Evolutionary conservation across 805 yeast species (phyloP), one percentile per base, ranked within the genome.

Genomic region (Myxozyma mucilagina): DNA sequence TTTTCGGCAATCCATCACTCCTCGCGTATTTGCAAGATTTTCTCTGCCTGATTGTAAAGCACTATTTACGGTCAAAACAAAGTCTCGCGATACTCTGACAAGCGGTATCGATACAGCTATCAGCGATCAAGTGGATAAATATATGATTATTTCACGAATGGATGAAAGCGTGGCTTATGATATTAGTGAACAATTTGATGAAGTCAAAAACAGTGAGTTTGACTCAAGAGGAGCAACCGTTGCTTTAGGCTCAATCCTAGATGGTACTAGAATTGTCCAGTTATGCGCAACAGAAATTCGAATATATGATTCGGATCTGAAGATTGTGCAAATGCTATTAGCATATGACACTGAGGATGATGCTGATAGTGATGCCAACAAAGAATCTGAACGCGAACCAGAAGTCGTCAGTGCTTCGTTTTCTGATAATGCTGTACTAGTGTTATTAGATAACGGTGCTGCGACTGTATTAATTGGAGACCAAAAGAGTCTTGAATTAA

Each of bases 1-100:
- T 3, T 79, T 89, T 60, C 81, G 85, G 31, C 89, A 90, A 5
- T 79, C 87, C 2, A 79, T 90, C 13, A 84, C 85, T 60, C 96
- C 96, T 0, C 72, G 71, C 0, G 82, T 90, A 8, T 81, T 83
- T 54, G 83, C 89, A 1, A 52, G 85, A 91, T 2, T 78, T 89
- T 56, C 85, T 83, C 62, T 88, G 88, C 69, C 86, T 87, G 20
- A 87, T 84, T 70, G 86, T 87, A 38, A 83, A 86, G 65, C 83
- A 86, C 80, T 89, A 68, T 91, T 96, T 96, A 87, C 88, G 45
- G 73, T 89, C 34, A 74, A 68, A 16, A 48, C 70, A 14, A 57
- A 61, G 49, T 61, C 66, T 32, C 52, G 65, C 16, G 56, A 59
- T 56, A 64, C 64, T 5, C 38, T 53, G 14, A 53, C 57, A 16